Conservation (phyloP, 169 alveolate species). For the Plasmodium knowlesi region DNA sequence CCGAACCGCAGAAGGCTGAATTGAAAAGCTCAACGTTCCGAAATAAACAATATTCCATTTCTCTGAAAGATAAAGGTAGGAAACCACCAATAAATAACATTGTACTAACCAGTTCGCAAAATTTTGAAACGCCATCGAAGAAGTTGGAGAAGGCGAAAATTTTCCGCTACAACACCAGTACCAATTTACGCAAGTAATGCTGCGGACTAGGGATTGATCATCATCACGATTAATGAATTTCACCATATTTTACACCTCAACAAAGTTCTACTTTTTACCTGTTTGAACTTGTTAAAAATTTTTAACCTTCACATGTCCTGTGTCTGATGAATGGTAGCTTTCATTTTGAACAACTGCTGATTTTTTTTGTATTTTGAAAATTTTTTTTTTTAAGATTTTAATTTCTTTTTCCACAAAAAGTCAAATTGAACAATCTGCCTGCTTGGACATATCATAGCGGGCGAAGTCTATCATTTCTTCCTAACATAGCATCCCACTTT, state of each 20-base stretch:
- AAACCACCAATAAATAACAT: neutral
- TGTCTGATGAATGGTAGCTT: neutral
- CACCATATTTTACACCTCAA: neutral
- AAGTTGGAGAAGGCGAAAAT: neutral
- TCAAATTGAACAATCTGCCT: neutral
- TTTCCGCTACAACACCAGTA: slow-evolving; percentile 9
- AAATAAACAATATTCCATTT: slow-evolving; percentile 26
- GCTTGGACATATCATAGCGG: neutral
- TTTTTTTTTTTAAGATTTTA: neutral
- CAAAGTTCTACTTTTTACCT: neutral
- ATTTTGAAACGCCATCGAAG: neutral
- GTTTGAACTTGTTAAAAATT: neutral
- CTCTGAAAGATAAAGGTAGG: slow-evolving; percentile 3
- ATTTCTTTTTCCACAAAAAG: neutral
- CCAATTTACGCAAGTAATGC: slow-evolving; percentile 3
- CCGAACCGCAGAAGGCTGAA: neutral
- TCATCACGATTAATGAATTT: neutral
- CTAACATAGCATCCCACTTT: neutral
- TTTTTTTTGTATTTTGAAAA: neutral
- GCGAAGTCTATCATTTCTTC: neutral
- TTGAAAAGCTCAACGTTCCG: neutral
- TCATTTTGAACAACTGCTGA: neutral
- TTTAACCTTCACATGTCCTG: neutral
- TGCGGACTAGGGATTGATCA: neutral
- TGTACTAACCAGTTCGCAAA: slow-evolving; percentile 10